Percentiles rank a stretch among this genome's conserved stretches.
phyloP scores from a whole-genome alignment of 129 eudicot genomes.

The Saposhnikovia divaricata region DNA sequence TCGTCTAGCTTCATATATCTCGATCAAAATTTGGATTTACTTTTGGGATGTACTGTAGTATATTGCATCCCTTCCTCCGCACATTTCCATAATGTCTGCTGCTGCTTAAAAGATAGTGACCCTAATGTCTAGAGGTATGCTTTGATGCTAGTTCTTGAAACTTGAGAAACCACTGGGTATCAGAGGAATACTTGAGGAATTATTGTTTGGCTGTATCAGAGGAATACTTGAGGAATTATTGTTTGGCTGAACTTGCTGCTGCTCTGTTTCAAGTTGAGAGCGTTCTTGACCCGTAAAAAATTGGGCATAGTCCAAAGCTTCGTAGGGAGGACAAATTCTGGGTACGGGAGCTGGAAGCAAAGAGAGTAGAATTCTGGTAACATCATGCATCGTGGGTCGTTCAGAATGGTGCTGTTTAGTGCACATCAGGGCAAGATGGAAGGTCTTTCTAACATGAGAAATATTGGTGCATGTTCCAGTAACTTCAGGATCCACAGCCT shows the following conservation, averaged over 20 bases:
- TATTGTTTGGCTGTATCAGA: too few species aligned
- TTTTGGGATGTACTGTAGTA: background rate
- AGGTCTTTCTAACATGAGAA: slow-evolving; percentile 45
- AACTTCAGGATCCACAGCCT: slow-evolving; percentile 74
- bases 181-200: slow-evolving; percentile 58
- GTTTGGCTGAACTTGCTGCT: slow-evolving; percentile 19
- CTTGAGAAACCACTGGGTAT: slow-evolving; percentile 65
- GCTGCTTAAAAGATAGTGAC: background rate
- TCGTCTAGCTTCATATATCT: background rate
- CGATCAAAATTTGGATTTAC: too few species aligned
- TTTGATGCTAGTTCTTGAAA: slow-evolving; percentile 67
- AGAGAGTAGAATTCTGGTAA: slow-evolving; percentile 52
- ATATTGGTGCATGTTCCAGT: slow-evolving; percentile 63
- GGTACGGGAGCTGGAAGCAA: slow-evolving; percentile 43
- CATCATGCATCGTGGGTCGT: slow-evolving; percentile 86
- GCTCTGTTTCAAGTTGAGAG: slow-evolving; percentile 12
- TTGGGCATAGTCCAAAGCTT: slow-evolving; percentile 33
- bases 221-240: too few species aligned
- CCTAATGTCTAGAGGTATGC: slow-evolving; percentile 22
- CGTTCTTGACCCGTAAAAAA: slow-evolving; percentile 31
- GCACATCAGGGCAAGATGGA: slow-evolving; percentile 82
- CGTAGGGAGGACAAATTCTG: slow-evolving; percentile 18
- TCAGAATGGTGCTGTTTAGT: slow-evolving; percentile 58
- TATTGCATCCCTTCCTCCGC: background rate
- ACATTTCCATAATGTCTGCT: background rate